Evolutionary conservation across 768 basidiomycete species (phyloP).

Genomic region (Leccinum obscurum): DNA sequence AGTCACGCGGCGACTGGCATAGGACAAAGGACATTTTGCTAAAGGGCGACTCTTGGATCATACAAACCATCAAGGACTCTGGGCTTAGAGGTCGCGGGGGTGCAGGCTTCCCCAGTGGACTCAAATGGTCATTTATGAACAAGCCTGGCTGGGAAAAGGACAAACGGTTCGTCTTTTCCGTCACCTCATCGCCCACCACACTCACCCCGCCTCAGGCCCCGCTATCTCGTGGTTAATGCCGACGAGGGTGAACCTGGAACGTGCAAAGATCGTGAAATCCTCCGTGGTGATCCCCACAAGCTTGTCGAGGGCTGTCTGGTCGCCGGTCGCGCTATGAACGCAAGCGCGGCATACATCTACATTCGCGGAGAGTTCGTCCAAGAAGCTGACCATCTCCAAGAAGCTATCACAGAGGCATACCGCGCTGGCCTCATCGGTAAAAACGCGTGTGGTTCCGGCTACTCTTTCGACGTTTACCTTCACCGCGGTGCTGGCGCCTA

Average conservation of each 20-base stretch:
- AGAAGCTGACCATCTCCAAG: slow-evolving; percentile 90
- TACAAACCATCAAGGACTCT: slow-evolving; percentile 93
- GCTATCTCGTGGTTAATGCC: slow-evolving; percentile 96
- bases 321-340: slow-evolving; percentile 96
- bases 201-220: slow-evolving; percentile 56
- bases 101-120: slow-evolving; percentile 93
- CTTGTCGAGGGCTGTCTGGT: slow-evolving; percentile 97
- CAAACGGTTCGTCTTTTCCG: slow-evolving; percentile 51
- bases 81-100: slow-evolving; percentile 95
- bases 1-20: slow-evolving; percentile 98
- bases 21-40: slow-evolving; percentile 92
- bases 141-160: slow-evolving; percentile 99
- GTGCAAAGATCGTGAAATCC: slow-evolving; percentile 98
- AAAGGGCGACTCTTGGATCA: slow-evolving; percentile 98
- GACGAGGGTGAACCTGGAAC: slow-evolving; percentile 99
- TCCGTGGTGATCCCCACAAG: slow-evolving; percentile 98
- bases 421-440: slow-evolving; percentile 84
- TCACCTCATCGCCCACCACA: background rate
- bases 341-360: slow-evolving; percentile 98
- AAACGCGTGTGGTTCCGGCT: slow-evolving; percentile 89
- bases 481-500: slow-evolving; percentile 98
- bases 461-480: slow-evolving; percentile 96
- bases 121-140: slow-evolving; percentile 99
- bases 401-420: slow-evolving; percentile 96
- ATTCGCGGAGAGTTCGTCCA: slow-evolving; percentile 98